Base-by-base conservation (phyloP, 1,139 yeast genomes). In the Suzukiozyma palmioleophila region DNA sequence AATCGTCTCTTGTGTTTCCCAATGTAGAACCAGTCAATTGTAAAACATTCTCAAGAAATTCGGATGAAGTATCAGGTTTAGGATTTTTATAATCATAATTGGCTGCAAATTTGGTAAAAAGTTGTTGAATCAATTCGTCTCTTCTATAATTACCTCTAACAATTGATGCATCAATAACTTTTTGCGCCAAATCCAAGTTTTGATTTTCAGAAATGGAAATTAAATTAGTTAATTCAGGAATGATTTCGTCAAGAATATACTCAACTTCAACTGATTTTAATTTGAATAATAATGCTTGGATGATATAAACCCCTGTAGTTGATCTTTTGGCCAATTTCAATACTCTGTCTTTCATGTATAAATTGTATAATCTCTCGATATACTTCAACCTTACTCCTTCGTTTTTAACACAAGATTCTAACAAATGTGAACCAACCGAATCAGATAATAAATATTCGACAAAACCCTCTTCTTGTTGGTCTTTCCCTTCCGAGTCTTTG, bases 401-500 rank as follows among this genome's bases (percentile, higher is more conserved):
- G 43, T 68, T 66, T 37, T 75, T 77, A 39, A 90, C 69, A 16
- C 81, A 75, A 14, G 82, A 74, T 60, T 90, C 90, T 32, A 90
- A 68, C 64, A 90, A 89, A 62, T 89, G 97, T 1, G 95, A 84
- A 1, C 97, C 98, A 12, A 89, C 88, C 1, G 95, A 73, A 54
- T 90, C 96, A 6, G 94, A 81, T 38, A 90, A 64, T 42, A 90
- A 69, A 55, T 85, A 85, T 56, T 89, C 96, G 31, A 89, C 83
- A 58, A 84, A 89, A 1, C 92, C 78, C 47, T 79, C 89, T 57
- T 89, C 96, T 42, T 80, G 76, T 0, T 78, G 49, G 42, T 83
- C 81, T 40, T 66, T 73, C 21, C 68, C 80, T 9, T 68, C 75
- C 9, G 62, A 60, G 27, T 67, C 70, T 39, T 57, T 51, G 42